Evolutionary conservation across 805 yeast species (phyloP), one percentile per base, ranked within the genome.

Genomic region (Barnettozyma sp.): DNA sequence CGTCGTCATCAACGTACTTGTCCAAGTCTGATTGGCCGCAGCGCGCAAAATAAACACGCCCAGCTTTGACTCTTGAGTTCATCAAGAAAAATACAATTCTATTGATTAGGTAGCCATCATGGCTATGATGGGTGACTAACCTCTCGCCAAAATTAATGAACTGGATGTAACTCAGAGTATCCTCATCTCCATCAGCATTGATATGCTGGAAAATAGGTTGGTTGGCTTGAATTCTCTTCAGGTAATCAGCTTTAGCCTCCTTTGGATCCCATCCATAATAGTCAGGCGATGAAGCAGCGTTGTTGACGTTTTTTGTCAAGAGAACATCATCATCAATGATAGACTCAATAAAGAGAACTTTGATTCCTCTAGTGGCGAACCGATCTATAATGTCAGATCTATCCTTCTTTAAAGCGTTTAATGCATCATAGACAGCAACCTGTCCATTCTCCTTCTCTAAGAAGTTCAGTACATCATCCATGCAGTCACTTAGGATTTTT

Each of bases 381-480:
- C 60, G 59, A 22, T 68, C 66, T 19, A 71, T 71, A 25, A 90
- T 59, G 21, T 70, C 71, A 7, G 66, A 49, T 47, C 99, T 70
- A 46, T 80, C 82, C 34, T 70, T 67, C 15, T 80, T 74, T 32
- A 81, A 63, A 6, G 92, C 95, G 56, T 92, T 92, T 34, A 92
- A 82, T 0, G 97, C 97, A 59, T 92, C 99, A 59, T 84, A 92
- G 16, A 92, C 84, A 5, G 95, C 98, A 22, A 92, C 85, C 61
- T 92, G 98, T 9, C 97, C 97, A 51, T 75, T 76, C 43, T 79
- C 85, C 20, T 71, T 70, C 43, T 73, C 71, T 58, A 85, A 86
- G 50, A 83, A 87, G 17, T 66, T 62, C 37, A 71, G 54, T 56
- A 90, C 77, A 54, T 86, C 97, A 31, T 61, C 61, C 25, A 82